These are phyloP conservation scores for Candida boidinii DNA, from an alignment of 805 yeast genomes.

Conservation along the genomic window DNA sequence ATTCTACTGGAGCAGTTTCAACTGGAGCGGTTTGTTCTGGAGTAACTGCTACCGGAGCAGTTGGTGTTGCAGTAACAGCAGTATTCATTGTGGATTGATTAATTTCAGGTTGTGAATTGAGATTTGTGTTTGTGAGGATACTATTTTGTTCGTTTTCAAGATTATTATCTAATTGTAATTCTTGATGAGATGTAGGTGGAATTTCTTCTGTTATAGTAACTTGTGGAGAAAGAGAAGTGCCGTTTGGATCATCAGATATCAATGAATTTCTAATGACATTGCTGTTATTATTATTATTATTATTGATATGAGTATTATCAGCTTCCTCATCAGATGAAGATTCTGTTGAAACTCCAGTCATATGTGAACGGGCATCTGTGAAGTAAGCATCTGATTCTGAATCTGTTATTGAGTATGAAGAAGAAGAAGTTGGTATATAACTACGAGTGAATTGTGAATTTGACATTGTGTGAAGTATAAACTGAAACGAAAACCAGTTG, in stretches of 20 bases:
- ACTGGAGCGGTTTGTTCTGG: neutral
- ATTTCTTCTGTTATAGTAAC: conserved; percentile 14
- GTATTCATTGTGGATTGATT: neutral
- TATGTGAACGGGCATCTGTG: conserved; percentile 12
- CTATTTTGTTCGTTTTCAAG: neutral
- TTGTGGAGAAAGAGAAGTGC: conserved; percentile 11
- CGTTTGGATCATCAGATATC: too few species aligned
- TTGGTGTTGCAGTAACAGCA: neutral
- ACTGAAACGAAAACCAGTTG: too few species aligned
- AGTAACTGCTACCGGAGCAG: neutral
- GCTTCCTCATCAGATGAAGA: conserved; percentile 1
- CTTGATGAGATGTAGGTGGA: too few species aligned
- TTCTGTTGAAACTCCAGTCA: conserved; percentile 1
- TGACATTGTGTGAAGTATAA: neutral
- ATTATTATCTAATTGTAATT: too few species aligned
- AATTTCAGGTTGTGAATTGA: too few species aligned
- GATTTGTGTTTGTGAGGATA: too few species aligned
- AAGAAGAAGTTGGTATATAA: conserved; percentile 4
- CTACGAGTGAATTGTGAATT: neutral
- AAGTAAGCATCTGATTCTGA: conserved; percentile 8
- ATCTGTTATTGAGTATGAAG: conserved; percentile 1
- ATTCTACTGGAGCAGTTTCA: neutral
- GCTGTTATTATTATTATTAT: too few species aligned
- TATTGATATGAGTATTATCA: too few species aligned
- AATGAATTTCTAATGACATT: too few species aligned